Evolutionary conservation across 352 stramenopile genomes (phyloP), one percentile per base, ranked within the genome.

Genomic region (Phytopythium vexans): DNA sequence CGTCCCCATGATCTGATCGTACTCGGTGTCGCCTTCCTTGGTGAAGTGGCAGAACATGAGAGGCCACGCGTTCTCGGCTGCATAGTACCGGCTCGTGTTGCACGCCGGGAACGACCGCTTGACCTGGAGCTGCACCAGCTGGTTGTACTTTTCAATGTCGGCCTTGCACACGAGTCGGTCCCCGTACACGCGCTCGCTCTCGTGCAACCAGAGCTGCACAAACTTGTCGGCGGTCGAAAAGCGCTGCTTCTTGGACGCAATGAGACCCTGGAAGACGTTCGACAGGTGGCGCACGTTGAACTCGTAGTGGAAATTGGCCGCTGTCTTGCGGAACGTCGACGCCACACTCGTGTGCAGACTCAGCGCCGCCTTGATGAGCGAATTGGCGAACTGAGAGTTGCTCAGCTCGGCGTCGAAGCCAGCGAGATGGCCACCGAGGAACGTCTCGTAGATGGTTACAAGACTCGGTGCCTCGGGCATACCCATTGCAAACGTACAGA

Each of bases 301-400:
- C 71, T 98, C 93, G 70, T 98, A 98, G 74, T 98, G 95, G 60
- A 98, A 98, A 59, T 98, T 98, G 6, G 84, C 82, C 4, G 95
- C 94, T 1, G 93, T 98, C 64, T 98, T 98, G n/a, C 88, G 77
- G 68, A 98, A 95, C 10, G 87, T 97, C 39, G 88, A 76, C 14
- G 92, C 80, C 27, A 98, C 88, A 32, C 84, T 88, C 40, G 79
- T 81, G 56, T 99, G 95, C 11, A 99, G 68, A 36, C 83, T 94
- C 35, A 98, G 62, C 6, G 96, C 93, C 6, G 88, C 95, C 58
- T 98, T 97, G 64, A 98, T 97, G 9, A 99, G 64, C 15, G 88
- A 84, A 47, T 85, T 95, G 0, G 72, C 84, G 43, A 98, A 92
- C 52, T 86, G 80, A 16, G 94, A 78, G 60, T 88, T 90, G 49